Conservation (phyloP, 1,284 basidiomycete species). For the Agroathelia rolfsii region DNA sequence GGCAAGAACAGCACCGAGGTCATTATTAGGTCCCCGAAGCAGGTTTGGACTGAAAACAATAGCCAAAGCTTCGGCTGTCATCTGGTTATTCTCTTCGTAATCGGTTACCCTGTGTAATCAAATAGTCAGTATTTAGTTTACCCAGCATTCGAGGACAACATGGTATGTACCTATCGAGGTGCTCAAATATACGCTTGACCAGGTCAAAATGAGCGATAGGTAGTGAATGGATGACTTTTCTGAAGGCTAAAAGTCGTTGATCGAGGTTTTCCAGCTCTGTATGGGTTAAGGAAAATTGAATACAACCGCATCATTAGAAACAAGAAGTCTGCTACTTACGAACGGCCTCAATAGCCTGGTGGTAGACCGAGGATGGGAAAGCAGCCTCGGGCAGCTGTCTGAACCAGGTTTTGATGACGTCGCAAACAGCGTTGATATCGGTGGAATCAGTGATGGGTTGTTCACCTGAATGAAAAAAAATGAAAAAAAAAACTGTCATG, state of each 20-base stretch:
- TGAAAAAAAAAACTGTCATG: conserved; percentile 2
- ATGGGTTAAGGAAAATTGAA: conserved; percentile 9
- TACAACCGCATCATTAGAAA: conserved; percentile 1
- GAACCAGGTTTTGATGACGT: conserved; percentile 77
- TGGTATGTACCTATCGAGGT: conserved; percentile 59
- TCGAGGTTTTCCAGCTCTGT: conserved; percentile 61
- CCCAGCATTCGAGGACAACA: conserved; percentile 1
- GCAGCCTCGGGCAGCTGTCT: conserved; percentile 69
- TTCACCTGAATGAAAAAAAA: conserved; percentile 32
- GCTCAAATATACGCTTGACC: conserved; percentile 65
- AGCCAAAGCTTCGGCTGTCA: conserved; percentile 74
- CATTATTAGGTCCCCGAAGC: conserved; percentile 58
- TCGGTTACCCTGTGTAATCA: conserved; percentile 58
- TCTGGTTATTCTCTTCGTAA: conserved; percentile 77
- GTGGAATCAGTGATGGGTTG: conserved; percentile 46
- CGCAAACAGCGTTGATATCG: conserved; percentile 75
- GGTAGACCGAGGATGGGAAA: conserved; percentile 62
- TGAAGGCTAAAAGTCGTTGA: conserved; percentile 50
- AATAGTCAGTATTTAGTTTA: conserved; percentile 9
- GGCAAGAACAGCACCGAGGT: conserved; percentile 62
- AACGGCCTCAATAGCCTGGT: conserved; percentile 57
- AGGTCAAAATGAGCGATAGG: conserved; percentile 67
- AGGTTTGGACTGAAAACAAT: conserved; percentile 79
- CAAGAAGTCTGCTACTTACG: conserved; percentile 32
- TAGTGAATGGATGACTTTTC: conserved; percentile 54